phyloP scores from a whole-genome alignment of 1,139 yeast genomes.

The Schwanniomyces etchellsii region DNA sequence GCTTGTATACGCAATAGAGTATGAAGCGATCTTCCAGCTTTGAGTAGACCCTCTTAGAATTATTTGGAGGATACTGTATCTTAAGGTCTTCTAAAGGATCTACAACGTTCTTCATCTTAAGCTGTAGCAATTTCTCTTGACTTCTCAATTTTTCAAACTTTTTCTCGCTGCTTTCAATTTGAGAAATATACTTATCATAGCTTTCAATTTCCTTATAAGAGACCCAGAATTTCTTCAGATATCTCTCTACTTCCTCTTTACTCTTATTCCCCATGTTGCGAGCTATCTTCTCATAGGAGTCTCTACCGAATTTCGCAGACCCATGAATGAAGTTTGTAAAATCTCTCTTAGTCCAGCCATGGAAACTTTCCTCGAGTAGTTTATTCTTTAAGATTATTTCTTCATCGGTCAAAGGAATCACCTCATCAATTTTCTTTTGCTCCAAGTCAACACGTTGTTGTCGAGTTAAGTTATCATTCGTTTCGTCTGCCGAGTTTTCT shows the following conservation, averaged over 20 bases:
- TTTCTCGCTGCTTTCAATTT: conserved; percentile 85
- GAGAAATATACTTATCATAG: conserved; percentile 75
- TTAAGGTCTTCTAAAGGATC: conserved; percentile 74
- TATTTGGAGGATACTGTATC: conserved; percentile 87
- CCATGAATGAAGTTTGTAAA: conserved; percentile 81
- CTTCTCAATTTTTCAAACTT: conserved; percentile 56
- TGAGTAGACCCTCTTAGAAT: conserved; percentile 79
- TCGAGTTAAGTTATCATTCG: conserved; percentile 25
- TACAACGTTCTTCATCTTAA: conserved; percentile 55
- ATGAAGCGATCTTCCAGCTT: conserved; percentile 84
- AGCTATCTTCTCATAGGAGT: conserved; percentile 55
- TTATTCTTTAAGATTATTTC: conserved; percentile 61
- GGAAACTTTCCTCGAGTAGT: conserved; percentile 62
- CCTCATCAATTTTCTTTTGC: conserved; percentile 64
- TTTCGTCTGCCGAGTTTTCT: conserved; percentile 51
- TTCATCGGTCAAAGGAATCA: conserved; percentile 70
- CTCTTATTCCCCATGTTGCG: conserved; percentile 64
- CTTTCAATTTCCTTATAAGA: conserved; percentile 74
- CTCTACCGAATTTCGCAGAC: conserved; percentile 75
- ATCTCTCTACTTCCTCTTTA: conserved; percentile 61
- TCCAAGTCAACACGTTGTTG: conserved; percentile 45
- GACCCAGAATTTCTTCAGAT: conserved; percentile 71
- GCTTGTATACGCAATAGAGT: conserved; percentile 63
- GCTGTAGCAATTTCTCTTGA: conserved; percentile 62
- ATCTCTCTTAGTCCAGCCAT: conserved; percentile 82